Percentiles rank a stretch among this genome's conserved stretches.
Evolutionary conservation across 176 grass and related monocot genomes (phyloP).

Genomic region (Triticum timopheevii): DNA sequence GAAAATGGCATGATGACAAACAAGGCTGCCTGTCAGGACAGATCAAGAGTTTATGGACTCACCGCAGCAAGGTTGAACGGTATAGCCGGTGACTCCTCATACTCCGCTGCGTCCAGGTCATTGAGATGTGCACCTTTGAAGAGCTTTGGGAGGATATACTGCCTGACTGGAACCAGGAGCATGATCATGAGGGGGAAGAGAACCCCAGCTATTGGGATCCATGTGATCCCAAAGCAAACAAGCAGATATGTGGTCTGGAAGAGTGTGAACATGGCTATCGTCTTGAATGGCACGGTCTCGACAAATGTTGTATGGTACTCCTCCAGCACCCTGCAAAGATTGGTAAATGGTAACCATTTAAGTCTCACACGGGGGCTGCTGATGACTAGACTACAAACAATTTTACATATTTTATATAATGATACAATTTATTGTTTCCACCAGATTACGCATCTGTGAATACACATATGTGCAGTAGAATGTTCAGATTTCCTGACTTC

Average conservation of each 20-base stretch:
- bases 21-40: background rate
- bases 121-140: conserved; percentile 98
- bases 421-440: background rate
- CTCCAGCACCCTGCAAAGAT: conserved; percentile 82
- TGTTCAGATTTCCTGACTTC: background rate
- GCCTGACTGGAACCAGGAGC: conserved; percentile 89
- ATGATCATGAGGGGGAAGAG: conserved; percentile 99
- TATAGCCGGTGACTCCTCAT: conserved; percentile 87
- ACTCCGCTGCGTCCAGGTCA: conserved; percentile 87
- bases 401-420: conserved; percentile 2
- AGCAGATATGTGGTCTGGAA: conserved; percentile 86
- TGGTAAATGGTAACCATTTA: conserved; percentile 20
- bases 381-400: background rate
- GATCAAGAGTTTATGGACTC: conserved; percentile 17
- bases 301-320: conserved; percentile 92
- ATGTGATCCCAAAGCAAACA: conserved; percentile 95
- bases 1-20: background rate
- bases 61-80: conserved; percentile 70
- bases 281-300: conserved; percentile 96
- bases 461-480: background rate
- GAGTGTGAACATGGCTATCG: conserved; percentile 82
- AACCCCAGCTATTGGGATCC: conserved; percentile 96
- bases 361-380: background rate
- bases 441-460: background rate
- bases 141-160: conserved; percentile 91